These are phyloP conservation scores for Pichia sp. DNA, from an alignment of 1,139 yeast species.

Conservation along the genomic window DNA sequence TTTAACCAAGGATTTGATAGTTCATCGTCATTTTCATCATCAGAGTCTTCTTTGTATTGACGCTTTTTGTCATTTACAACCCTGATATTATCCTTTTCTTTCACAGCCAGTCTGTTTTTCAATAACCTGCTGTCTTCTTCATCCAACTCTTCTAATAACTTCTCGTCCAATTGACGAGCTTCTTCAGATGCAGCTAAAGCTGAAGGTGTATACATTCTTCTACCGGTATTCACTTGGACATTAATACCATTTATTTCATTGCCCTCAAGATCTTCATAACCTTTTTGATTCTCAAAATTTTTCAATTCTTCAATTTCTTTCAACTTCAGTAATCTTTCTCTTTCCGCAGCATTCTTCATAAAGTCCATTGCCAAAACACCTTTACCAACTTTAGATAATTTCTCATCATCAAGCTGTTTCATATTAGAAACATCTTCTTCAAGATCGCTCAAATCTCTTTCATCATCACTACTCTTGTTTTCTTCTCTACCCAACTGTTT, in stretches of 20 bases:
- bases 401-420: slow-evolving; percentile 28
- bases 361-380: slow-evolving; percentile 93
- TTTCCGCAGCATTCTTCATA: slow-evolving; percentile 80
- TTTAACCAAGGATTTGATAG: slow-evolving; percentile 34
- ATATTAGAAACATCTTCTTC: slow-evolving; percentile 36
- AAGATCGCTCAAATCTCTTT: slow-evolving; percentile 41
- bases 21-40: slow-evolving; percentile 20
- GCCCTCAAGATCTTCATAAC: slow-evolving; percentile 24
- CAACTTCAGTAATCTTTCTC: slow-evolving; percentile 47
- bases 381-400: slow-evolving; percentile 50
- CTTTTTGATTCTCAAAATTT: slow-evolving; percentile 38
- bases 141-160: slow-evolving; percentile 40
- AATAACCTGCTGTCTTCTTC: slow-evolving; percentile 41
- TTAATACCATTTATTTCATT: slow-evolving; percentile 34
- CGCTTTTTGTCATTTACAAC: slow-evolving; percentile 2
- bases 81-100: too few species aligned
- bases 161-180: slow-evolving; percentile 33
- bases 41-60: slow-evolving; percentile 2
- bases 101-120: slow-evolving; percentile 27
- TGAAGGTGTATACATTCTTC: slow-evolving; percentile 76
- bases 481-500: slow-evolving; percentile 66
- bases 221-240: slow-evolving; percentile 58
- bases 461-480: slow-evolving; percentile 38
- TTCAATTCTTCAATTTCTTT: slow-evolving; percentile 45
- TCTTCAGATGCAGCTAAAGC: slow-evolving; percentile 39